Conservation (phyloP, 1,284 basidiomycete species). For the Puccinia novopanici region DNA sequence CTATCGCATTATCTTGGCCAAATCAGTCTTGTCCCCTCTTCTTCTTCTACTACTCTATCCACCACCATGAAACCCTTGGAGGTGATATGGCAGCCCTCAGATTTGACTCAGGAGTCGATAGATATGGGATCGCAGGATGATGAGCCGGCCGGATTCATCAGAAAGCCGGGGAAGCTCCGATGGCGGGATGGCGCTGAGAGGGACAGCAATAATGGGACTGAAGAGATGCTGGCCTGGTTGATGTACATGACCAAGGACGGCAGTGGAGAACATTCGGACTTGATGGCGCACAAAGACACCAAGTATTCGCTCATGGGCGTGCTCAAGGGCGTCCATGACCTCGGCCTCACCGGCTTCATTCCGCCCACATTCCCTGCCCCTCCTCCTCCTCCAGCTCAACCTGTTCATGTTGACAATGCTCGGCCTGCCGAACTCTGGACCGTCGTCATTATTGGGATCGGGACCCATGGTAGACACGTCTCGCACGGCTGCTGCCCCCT, state of each 20-base stretch:
- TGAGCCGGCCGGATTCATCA: not conserved
- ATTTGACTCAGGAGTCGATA: too few relatives aligned
- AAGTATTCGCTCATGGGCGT: not conserved
- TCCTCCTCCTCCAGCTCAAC: too few relatives aligned
- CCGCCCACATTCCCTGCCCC: not conserved
- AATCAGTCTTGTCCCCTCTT: conserved; percentile 26
- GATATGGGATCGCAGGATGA: too few relatives aligned
- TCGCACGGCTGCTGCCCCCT: too few relatives aligned
- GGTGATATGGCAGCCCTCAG: conserved; percentile 6
- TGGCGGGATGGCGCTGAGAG: not conserved
- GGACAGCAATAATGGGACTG: too few relatives aligned
- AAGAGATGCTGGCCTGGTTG: not conserved
- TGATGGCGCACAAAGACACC: not conserved
- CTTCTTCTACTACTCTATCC: too few relatives aligned
- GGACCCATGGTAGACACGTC: too few relatives aligned
- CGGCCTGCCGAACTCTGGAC: not conserved
- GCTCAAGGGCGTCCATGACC: conserved; percentile 14
- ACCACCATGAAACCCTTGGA: not conserved
- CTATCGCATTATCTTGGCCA: conserved; percentile 37
- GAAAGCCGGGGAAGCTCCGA: not conserved
- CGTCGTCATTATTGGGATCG: too few relatives aligned
- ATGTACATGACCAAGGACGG: not conserved
- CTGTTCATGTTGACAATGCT: too few relatives aligned
- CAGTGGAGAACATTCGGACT: not conserved
- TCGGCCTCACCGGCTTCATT: not conserved